phyloP scores from a whole-genome alignment of 306 rosid genomes.

The Chamaecrista fasciculata region DNA sequence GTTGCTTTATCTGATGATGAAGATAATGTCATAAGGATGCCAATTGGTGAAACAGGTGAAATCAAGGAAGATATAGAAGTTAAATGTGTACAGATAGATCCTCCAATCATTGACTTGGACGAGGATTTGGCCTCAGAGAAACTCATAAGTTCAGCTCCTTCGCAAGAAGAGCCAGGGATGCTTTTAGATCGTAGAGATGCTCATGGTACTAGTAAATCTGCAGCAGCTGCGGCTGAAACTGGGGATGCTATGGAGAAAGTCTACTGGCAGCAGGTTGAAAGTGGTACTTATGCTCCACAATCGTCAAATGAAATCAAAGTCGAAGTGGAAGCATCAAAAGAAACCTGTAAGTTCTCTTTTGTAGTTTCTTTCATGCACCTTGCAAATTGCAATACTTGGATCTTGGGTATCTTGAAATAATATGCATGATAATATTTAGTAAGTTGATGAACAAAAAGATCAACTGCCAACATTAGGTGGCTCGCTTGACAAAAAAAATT shows the following conservation, averaged over 20 bases:
- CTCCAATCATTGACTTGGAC: slow-evolving; percentile 30
- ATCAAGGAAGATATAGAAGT: slow-evolving; percentile 36
- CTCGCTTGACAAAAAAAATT: too few relatives aligned
- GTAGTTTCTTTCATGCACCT: slow-evolving; percentile 14
- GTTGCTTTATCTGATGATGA: slow-evolving; percentile 50
- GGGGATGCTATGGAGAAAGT: slow-evolving; percentile 47
- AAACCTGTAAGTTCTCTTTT: slow-evolving; percentile 55
- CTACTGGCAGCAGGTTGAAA: slow-evolving; percentile 47
- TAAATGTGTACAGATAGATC: slow-evolving; percentile 38
- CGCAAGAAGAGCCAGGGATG: slow-evolving; percentile 32
- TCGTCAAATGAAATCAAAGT: slow-evolving; percentile 36
- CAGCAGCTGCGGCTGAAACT: slow-evolving; percentile 24
- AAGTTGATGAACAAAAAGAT: slow-evolving; percentile 18
- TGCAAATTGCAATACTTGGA: neutral
- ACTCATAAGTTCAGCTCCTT: slow-evolving; percentile 36
- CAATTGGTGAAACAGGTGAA: slow-evolving; percentile 24
- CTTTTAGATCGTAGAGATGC: slow-evolving; percentile 30
- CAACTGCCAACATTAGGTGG: too few relatives aligned
- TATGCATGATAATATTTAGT: neutral
- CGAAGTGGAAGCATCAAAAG: slow-evolving; percentile 44
- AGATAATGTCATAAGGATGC: slow-evolving; percentile 39
- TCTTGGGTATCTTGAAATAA: slow-evolving; percentile 2
- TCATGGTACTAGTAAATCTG: slow-evolving; percentile 33
- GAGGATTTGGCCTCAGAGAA: slow-evolving; percentile 44
- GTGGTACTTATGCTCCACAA: slow-evolving; percentile 27